Percentiles rank a stretch among this genome's conserved stretches.
Evolutionary conservation across 768 basidiomycete genomes (phyloP).

Genomic region (Termitomyces sp.): DNA sequence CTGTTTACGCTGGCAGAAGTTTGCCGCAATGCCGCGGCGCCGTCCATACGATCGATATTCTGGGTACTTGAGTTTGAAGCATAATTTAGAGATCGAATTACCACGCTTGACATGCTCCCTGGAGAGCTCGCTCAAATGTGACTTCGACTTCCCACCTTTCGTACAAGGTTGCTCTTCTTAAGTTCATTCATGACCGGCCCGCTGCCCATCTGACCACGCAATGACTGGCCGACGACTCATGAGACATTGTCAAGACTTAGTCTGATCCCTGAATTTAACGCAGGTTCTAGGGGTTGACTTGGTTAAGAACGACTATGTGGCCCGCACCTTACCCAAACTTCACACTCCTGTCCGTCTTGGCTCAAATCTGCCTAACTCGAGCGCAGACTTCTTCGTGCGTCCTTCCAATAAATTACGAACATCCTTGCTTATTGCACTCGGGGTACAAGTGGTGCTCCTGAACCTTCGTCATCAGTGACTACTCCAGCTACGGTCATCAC

Average conservation of each 20-base stretch:
- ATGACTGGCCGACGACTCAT: background rate
- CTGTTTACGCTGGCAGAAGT: too few relatives aligned
- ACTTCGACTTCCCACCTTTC: background rate
- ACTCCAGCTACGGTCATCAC: conserved; percentile 9
- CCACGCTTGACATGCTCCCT: background rate
- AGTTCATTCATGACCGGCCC: background rate
- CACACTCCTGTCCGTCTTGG: background rate
- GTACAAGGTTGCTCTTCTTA: background rate
- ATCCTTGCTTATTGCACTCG: background rate
- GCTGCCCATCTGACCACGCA: background rate
- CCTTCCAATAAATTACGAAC: background rate
- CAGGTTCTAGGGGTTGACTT: background rate
- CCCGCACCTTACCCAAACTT: background rate
- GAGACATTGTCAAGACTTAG: background rate
- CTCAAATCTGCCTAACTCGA: background rate
- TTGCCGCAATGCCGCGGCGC: too few relatives aligned
- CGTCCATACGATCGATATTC: too few relatives aligned
- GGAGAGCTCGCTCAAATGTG: background rate
- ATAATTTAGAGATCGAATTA: background rate
- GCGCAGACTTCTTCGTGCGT: background rate
- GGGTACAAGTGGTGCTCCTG: background rate
- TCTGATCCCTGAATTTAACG: background rate
- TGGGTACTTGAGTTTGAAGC: too few relatives aligned
- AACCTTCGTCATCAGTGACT: background rate
- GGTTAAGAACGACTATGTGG: background rate